Evolutionary conservation across 129 eudicot species (phyloP).

Genomic region (Arctium minus): DNA sequence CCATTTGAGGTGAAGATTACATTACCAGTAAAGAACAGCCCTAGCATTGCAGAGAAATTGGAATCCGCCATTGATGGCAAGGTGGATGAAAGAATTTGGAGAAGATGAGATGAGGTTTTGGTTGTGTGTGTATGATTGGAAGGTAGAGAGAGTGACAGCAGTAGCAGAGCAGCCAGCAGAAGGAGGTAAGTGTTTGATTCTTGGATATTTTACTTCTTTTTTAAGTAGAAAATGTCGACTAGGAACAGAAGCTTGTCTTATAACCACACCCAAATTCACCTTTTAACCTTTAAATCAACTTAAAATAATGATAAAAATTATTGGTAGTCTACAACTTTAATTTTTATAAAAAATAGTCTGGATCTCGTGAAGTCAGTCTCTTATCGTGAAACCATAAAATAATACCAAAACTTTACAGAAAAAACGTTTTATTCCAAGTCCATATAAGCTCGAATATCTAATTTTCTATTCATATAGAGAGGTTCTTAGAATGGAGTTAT

Average conservation of each 20-base stretch:
- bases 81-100: not conserved
- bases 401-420: no score
- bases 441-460: not conserved
- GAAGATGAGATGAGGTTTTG: constrained; percentile 3
- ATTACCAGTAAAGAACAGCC: constrained; percentile 16
- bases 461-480: not conserved
- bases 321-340: no score
- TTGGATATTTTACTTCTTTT: constrained; percentile 1
- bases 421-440: no score
- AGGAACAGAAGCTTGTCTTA: not conserved
- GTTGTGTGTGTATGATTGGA: not conserved
- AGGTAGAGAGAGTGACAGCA: not conserved
- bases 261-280: constrained; percentile 10
- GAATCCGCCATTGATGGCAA: not conserved
- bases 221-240: not conserved
- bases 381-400: no score
- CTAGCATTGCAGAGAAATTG: constrained; percentile 1
- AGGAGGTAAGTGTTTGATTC: constrained; percentile 21
- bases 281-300: no score
- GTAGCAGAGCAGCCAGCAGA: not conserved
- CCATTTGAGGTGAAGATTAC: not conserved
- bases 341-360: no score
- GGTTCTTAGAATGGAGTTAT: not conserved
- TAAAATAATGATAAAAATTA: no score
- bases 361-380: no score